Percentiles rank a stretch among this genome's conserved stretches.
Evolutionary conservation across 202 grass and related monocot genomes (phyloP).

Genomic region (Zizania palustris): DNA sequence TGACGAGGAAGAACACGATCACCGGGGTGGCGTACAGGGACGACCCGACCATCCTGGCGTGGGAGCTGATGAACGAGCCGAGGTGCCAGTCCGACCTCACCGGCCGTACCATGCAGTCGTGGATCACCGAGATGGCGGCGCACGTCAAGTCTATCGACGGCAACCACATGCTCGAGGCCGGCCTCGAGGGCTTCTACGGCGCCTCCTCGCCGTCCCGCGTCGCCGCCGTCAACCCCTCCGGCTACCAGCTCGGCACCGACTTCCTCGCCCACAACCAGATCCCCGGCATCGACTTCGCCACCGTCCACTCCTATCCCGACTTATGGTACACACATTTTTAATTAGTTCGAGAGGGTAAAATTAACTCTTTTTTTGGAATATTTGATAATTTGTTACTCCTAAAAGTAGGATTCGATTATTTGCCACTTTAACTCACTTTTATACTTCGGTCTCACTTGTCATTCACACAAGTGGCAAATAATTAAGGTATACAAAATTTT

Average conservation of each 20-base stretch:
- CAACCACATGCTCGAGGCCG: slow-evolving; percentile 82
- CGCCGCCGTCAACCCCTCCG: slow-evolving; percentile 52
- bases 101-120: slow-evolving; percentile 66
- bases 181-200: slow-evolving; percentile 93
- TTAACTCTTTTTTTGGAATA: too few relatives aligned
- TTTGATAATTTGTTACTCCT: too few relatives aligned
- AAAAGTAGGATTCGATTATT: too few relatives aligned
- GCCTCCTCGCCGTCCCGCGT: slow-evolving; percentile 24
- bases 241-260: slow-evolving; percentile 71
- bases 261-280: slow-evolving; percentile 85
- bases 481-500: too few relatives aligned
- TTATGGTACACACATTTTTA: slow-evolving; percentile 59
- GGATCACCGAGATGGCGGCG: slow-evolving; percentile 93
- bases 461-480: too few relatives aligned
- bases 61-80: slow-evolving; percentile 99
- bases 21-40: slow-evolving; percentile 84
- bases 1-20: slow-evolving; percentile 77
- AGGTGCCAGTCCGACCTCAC: slow-evolving; percentile 77
- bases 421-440: too few relatives aligned
- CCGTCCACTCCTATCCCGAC: slow-evolving; percentile 90
- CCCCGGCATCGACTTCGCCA: slow-evolving; percentile 84
- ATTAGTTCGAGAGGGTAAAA: too few relatives aligned
- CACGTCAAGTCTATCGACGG: slow-evolving; percentile 86
- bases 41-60: slow-evolving; percentile 91
- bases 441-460: too few relatives aligned